Percentiles rank a stretch among this genome's conserved stretches.
Evolutionary conservation across 345 rosid genomes (phyloP).

Genomic region (Salix caprea): DNA sequence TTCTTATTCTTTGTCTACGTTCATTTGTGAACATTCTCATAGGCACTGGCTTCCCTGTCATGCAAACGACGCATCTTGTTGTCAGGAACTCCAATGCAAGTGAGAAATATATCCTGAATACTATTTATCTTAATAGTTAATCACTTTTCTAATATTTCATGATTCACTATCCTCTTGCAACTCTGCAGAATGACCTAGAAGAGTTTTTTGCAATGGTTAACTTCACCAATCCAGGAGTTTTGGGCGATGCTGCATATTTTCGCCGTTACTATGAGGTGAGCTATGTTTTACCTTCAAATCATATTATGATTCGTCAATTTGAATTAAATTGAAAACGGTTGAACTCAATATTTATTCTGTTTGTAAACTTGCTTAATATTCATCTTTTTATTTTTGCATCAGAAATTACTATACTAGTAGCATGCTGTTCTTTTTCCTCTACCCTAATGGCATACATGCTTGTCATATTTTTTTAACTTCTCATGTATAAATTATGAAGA

Average conservation of each 20-base stretch:
- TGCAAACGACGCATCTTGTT: slow-evolving; percentile 86
- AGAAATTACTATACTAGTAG: not conserved
- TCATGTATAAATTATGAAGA: slow-evolving; percentile 35
- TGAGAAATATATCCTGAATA: slow-evolving; percentile 18
- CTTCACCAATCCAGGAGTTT: slow-evolving; percentile 88
- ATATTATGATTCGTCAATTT: not conserved
- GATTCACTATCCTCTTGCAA: slow-evolving; percentile 10
- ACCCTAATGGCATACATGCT: not conserved
- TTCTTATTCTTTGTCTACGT: slow-evolving; percentile 10
- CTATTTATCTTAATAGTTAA: not conserved
- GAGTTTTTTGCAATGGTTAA: slow-evolving; percentile 99
- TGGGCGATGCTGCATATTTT: slow-evolving; percentile 85
- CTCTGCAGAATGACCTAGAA: slow-evolving; percentile 88
- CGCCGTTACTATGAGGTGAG: slow-evolving; percentile 90
- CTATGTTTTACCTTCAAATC: not conserved
- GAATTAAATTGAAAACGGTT: not conserved
- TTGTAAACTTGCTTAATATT: not conserved
- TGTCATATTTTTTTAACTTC: slow-evolving; percentile 7
- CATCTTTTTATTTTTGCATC: not conserved
- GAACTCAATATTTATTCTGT: not conserved
- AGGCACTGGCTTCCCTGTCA: slow-evolving; percentile 91
- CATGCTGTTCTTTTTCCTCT: not conserved
- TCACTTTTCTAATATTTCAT: not conserved
- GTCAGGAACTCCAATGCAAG: slow-evolving; percentile 99
- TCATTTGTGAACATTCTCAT: slow-evolving; percentile 18